Conservation (phyloP, 345 rosid genomes). For the Rhizophora mangle region DNA sequence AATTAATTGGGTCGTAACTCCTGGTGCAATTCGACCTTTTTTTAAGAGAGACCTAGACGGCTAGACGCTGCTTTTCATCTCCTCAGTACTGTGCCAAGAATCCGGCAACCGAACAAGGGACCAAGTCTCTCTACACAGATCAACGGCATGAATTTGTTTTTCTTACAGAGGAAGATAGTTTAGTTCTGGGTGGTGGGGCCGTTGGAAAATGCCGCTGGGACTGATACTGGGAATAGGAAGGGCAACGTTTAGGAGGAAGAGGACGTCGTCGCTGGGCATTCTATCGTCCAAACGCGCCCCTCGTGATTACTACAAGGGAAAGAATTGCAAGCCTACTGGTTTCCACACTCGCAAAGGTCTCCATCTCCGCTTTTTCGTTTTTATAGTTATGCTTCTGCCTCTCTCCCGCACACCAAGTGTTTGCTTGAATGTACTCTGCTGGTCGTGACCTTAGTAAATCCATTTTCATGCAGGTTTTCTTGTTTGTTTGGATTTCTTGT, state of each 20-base stretch:
- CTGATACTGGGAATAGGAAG: constrained; percentile 57
- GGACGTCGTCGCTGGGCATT: constrained; percentile 79
- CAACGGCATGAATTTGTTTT: too few species aligned
- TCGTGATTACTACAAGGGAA: constrained; percentile 72
- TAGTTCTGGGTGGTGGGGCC: background rate
- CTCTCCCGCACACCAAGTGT: background rate
- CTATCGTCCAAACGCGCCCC: constrained; percentile 82
- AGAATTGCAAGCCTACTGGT: constrained; percentile 76
- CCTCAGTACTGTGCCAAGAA: too few species aligned
- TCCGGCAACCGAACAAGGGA: too few species aligned
- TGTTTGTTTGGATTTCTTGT: background rate
- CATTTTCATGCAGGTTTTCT: background rate
- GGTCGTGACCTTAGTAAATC: background rate
- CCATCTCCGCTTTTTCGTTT: background rate
- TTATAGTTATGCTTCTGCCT: background rate
- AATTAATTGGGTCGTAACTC: too few species aligned
- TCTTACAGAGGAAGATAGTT: background rate
- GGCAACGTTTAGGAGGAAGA: constrained; percentile 55
- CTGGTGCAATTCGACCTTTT: too few species aligned
- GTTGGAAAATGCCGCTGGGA: constrained; percentile 58
- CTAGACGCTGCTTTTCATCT: too few species aligned
- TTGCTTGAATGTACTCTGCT: background rate
- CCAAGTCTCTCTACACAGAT: too few species aligned
- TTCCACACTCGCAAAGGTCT: constrained; percentile 84
- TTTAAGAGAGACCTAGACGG: too few species aligned